A percentile compares a stretch with the other conserved stretches of the same genome.
Conservation (phyloP, 2,329 filamentous ascomycete species). For the Cadophora gregata region DNA sequence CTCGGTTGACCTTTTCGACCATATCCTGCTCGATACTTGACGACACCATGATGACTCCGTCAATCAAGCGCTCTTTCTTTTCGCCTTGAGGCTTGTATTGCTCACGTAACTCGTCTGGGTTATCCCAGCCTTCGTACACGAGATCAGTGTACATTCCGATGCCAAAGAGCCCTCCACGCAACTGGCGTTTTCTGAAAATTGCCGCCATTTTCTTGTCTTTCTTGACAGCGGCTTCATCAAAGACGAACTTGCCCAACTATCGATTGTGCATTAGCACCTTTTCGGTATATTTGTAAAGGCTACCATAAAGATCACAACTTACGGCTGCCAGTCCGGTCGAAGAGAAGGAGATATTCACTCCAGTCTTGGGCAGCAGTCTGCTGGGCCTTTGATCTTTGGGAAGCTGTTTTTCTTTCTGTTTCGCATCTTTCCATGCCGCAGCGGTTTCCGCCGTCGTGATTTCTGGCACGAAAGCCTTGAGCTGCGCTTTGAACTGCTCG, state of each 20-base stretch:
- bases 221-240: not conserved
- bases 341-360: not conserved
- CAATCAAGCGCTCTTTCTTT: not conserved
- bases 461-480: not conserved
- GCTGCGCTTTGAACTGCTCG: not conserved
- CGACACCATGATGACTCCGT: not conserved
- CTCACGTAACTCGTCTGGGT: not conserved
- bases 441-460: not conserved
- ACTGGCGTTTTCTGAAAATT: not conserved
- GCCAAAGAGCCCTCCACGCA: not conserved
- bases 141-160: not conserved
- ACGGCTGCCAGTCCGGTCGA: not conserved
- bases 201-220: not conserved
- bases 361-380: not conserved
- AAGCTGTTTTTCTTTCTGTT: not conserved
- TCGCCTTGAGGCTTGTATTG: not conserved
- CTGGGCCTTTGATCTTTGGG: not conserved
- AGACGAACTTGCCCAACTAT: not conserved
- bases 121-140: not conserved
- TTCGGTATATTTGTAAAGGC: not conserved
- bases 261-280: not conserved
- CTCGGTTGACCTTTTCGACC: not conserved
- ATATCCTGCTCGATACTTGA: not conserved
- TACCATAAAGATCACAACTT: not conserved
- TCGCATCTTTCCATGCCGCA: not conserved